A percentile compares a stretch with the other conserved stretches of the same genome.
Conservation (phyloP, 139 green algal species). For the Pycnococcus provasolii region DNA sequence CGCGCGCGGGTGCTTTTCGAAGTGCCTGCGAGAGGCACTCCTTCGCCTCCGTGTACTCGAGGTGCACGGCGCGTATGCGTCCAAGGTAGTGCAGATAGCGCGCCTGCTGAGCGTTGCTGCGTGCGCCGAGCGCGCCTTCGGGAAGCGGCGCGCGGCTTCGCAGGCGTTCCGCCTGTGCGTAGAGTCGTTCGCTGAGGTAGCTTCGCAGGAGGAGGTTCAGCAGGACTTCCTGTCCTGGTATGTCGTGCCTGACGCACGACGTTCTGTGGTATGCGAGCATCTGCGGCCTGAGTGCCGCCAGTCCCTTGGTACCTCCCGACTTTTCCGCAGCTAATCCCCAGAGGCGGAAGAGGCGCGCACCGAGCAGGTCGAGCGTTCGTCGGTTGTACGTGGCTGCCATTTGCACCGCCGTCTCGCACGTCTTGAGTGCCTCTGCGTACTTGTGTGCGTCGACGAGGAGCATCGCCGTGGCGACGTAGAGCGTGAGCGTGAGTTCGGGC, state of each 20-base stretch:
- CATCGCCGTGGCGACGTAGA: too few species aligned
- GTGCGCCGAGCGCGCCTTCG: slow-evolving; percentile 39
- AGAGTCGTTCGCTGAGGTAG: slow-evolving; percentile 90
- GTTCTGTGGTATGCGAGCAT: slow-evolving; percentile 78
- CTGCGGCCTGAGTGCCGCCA: slow-evolving; percentile 34
- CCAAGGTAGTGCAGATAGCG: slow-evolving; percentile 93
- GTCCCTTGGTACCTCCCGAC: background rate
- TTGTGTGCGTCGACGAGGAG: too few species aligned
- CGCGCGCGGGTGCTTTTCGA: slow-evolving; percentile 55
- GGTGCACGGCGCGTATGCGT: slow-evolving; percentile 79
- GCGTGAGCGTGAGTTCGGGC: too few species aligned
- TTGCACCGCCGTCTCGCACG: too few species aligned
- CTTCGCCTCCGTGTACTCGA: slow-evolving; percentile 94
- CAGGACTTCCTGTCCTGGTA: slow-evolving; percentile 79
- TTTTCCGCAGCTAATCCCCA: background rate
- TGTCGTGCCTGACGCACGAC: slow-evolving; percentile 80
- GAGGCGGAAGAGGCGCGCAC: slow-evolving; percentile 56
- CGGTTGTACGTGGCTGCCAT: slow-evolving; percentile 52
- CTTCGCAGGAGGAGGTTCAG: slow-evolving; percentile 95
- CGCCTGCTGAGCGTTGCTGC: slow-evolving; percentile 70
- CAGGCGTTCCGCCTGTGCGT: slow-evolving; percentile 95
- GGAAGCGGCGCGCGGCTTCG: slow-evolving; percentile 77
- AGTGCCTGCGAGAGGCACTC: slow-evolving; percentile 83
- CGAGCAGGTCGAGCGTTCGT: slow-evolving; percentile 81
- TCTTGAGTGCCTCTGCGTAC: too few species aligned